Percentiles rank a stretch among this genome's conserved stretches.
Evolutionary conservation across 2,329 filamentous ascomycete species (phyloP).

Genomic region (Hortaea werneckii): DNA sequence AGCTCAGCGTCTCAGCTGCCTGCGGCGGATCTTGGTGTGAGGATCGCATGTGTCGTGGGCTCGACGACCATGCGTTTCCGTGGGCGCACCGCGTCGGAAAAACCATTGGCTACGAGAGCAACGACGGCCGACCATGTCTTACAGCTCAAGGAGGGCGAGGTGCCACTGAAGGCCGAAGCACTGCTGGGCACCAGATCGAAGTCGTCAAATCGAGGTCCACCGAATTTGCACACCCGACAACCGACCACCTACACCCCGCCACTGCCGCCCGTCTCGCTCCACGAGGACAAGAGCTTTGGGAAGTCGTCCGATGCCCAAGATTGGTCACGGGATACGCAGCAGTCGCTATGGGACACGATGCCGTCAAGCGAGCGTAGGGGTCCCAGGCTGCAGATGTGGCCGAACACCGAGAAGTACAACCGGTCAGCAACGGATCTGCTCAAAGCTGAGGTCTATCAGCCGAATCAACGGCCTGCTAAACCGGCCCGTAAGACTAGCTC

Average conservation of each 20-base stretch:
- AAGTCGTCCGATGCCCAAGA: background rate
- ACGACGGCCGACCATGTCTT: background rate
- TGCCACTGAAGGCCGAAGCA: background rate
- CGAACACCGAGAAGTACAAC: conserved; percentile 3
- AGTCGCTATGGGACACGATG: conserved; percentile 1
- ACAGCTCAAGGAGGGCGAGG: background rate
- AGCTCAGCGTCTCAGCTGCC: too few species aligned
- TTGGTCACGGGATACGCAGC: background rate
- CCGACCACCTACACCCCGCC: too few species aligned
- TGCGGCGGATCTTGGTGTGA: too few species aligned
- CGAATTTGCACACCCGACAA: too few species aligned
- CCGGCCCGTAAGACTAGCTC: background rate
- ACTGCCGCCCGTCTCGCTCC: too few species aligned
- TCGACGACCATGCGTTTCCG: background rate
- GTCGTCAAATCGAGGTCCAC: too few species aligned
- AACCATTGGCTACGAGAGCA: background rate
- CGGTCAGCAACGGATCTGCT: background rate
- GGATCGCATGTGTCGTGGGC: too few species aligned
- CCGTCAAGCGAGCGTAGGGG: background rate
- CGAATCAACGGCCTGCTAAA: background rate
- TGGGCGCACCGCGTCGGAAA: background rate
- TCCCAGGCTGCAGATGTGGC: conserved; percentile 5
- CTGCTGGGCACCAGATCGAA: background rate
- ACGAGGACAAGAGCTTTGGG: background rate
- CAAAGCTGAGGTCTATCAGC: background rate